A percentile compares a stretch with the other conserved stretches of the same genome.
Conservation (phyloP, 768 basidiomycete species). For the Psilocybe azurescens region DNA sequence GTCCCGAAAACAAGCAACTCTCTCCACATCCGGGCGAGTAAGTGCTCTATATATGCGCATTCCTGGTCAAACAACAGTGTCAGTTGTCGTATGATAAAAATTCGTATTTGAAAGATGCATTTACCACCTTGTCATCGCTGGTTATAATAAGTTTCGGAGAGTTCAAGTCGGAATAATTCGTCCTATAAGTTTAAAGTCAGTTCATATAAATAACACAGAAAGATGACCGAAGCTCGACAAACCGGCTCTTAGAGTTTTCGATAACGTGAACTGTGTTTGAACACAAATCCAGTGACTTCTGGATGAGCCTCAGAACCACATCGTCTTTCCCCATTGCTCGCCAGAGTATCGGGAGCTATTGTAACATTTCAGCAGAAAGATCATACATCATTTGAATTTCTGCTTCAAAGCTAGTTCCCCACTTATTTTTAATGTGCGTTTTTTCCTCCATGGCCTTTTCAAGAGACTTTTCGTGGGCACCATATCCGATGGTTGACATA, state of each 20-base stretch:
- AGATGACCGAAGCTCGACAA: background rate
- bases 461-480: background rate
- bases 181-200: background rate
- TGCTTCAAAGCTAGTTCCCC: background rate
- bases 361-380: background rate
- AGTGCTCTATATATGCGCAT: background rate
- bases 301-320: background rate
- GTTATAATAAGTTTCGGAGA: background rate
- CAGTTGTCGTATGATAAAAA: background rate
- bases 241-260: background rate
- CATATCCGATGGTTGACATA: background rate
- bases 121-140: background rate
- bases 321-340: background rate
- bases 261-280: background rate
- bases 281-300: background rate
- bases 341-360: background rate
- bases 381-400: background rate
- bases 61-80: background rate
- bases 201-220: background rate
- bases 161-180: background rate
- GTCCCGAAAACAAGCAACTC: background rate
- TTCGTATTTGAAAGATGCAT: too few relatives aligned
- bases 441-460: background rate
- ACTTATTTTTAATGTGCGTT: background rate
- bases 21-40: background rate